A percentile compares a stretch with the other conserved stretches of the same genome.
Conservation (phyloP, 1,284 basidiomycete genomes). For the Malassezia equina region DNA sequence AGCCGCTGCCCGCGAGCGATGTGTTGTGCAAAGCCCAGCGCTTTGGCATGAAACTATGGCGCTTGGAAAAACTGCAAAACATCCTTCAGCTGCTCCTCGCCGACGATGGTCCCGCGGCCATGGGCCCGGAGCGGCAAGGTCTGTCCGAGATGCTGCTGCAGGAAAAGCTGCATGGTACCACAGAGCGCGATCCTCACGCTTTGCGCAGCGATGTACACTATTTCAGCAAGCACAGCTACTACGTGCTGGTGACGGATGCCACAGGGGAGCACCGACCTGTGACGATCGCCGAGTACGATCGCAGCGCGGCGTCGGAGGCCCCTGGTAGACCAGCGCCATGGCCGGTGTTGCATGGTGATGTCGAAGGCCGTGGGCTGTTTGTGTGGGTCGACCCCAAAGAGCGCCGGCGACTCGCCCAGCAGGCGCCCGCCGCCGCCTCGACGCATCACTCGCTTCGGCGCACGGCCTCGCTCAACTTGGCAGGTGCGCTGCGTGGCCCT, state of each 20-base stretch:
- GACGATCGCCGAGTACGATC: conserved; percentile 53
- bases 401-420: conserved; percentile 15
- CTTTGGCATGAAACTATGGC: conserved; percentile 84
- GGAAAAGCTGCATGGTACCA: conserved; percentile 76
- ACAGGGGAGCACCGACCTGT: conserved; percentile 59
- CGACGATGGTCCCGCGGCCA: conserved; percentile 14
- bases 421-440: conserved; percentile 8
- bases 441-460: conserved; percentile 54
- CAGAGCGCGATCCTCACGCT: conserved; percentile 79
- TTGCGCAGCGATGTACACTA: conserved; percentile 79
- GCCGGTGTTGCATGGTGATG: conserved; percentile 52
- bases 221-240: conserved; percentile 67
- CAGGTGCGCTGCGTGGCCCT: not conserved
- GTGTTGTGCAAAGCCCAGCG: conserved; percentile 65
- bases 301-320: conserved; percentile 24
- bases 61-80: conserved; percentile 49
- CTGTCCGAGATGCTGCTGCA: conserved; percentile 63
- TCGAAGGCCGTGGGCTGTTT: conserved; percentile 49
- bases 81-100: conserved; percentile 19
- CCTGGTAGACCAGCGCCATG: conserved; percentile 48
- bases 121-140: conserved; percentile 18
- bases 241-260: conserved; percentile 82
- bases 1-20: conserved; percentile 50
- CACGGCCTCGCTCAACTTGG: conserved; percentile 60
- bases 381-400: conserved; percentile 29